These are phyloP conservation scores for Claviceps sorghi DNA, from an alignment of 2,329 filamentous ascomycete genomes.

Conservation along the genomic window DNA sequence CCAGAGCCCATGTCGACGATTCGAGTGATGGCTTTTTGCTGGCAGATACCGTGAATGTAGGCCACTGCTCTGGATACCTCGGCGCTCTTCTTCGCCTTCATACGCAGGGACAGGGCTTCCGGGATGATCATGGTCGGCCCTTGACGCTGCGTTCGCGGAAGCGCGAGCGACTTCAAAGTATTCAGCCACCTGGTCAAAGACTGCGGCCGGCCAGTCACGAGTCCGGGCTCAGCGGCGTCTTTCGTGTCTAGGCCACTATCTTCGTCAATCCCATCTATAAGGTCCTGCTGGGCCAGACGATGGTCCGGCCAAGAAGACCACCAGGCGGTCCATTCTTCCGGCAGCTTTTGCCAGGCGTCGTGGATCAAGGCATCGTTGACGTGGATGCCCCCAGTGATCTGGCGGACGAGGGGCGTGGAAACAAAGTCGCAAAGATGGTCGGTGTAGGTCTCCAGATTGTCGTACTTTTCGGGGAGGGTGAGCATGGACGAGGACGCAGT, in stretches of 20 bases:
- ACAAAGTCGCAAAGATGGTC: slow-evolving; percentile 12
- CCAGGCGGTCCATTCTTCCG: slow-evolving; percentile 17
- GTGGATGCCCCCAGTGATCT: slow-evolving; percentile 20
- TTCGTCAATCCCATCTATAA: slow-evolving; percentile 16
- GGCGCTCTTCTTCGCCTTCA: slow-evolving; percentile 18
- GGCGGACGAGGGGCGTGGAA: slow-evolving; percentile 14
- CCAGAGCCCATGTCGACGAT: slow-evolving; percentile 16
- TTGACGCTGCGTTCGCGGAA: slow-evolving; percentile 11
- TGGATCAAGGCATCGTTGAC: slow-evolving; percentile 20
- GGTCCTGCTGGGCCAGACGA: slow-evolving; percentile 15
- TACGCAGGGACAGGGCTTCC: slow-evolving; percentile 10
- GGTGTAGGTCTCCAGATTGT: slow-evolving; percentile 11
- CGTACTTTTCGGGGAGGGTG: slow-evolving; percentile 7
- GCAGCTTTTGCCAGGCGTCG: slow-evolving; percentile 16
- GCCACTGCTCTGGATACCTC: slow-evolving; percentile 16
- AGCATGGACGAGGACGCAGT: slow-evolving; percentile 4
- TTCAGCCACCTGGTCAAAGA: slow-evolving; percentile 13
- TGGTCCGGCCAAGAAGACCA: slow-evolving; percentile 16
- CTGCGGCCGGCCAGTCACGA: slow-evolving; percentile 5
- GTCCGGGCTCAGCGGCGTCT: neutral
- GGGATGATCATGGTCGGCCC: slow-evolving; percentile 9
- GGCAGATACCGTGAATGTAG: slow-evolving; percentile 13
- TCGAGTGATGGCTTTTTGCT: slow-evolving; percentile 11
- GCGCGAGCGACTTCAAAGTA: slow-evolving; percentile 11
- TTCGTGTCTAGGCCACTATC: neutral